Evolutionary conservation across 805 yeast genomes (phyloP).

Genomic region (Candida patagonica): DNA sequence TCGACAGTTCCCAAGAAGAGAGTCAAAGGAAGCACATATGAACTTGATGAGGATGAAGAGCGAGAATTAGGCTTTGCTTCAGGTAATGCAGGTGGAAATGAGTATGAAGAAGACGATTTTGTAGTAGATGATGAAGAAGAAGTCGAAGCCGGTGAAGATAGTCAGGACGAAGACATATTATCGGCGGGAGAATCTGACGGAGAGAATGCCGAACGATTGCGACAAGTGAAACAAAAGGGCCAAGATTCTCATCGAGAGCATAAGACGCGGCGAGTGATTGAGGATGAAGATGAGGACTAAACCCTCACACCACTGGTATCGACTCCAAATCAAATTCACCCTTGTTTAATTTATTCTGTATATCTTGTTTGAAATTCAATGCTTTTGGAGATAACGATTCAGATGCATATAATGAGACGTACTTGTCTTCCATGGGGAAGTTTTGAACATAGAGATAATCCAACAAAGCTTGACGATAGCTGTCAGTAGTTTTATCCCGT

Average conservation of each 20-base stretch:
- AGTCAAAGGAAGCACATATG: conserved; percentile 3
- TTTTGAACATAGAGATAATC: conserved; percentile 68
- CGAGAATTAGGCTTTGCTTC: conserved; percentile 14
- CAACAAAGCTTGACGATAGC: conserved; percentile 38
- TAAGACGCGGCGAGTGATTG: conserved; percentile 24
- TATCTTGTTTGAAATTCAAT: conserved; percentile 8
- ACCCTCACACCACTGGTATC: neutral
- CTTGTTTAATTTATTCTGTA: conserved; percentile 12
- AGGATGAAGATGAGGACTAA: conserved; percentile 21
- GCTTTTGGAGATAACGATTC: conserved; percentile 6
- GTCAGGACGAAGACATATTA: conserved; percentile 28
- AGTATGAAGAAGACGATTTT: conserved; percentile 31
- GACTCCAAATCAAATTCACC: conserved; percentile 4
- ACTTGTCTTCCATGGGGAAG: conserved; percentile 73
- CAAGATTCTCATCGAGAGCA: conserved; percentile 15
- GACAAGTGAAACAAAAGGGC: conserved; percentile 24
- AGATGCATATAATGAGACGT: conserved; percentile 55
- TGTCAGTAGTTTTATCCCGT: conserved; percentile 56
- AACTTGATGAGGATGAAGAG: conserved; percentile 12
- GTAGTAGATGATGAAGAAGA: conserved; percentile 28
- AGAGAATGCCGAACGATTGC: conserved; percentile 24
- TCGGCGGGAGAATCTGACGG: conserved; percentile 26
- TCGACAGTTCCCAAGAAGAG: neutral
- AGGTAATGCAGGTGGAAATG: conserved; percentile 17
- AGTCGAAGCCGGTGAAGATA: conserved; percentile 20